phyloP scores from a whole-genome alignment of 805 yeast species.

The Kodamaea jinghongensis region DNA sequence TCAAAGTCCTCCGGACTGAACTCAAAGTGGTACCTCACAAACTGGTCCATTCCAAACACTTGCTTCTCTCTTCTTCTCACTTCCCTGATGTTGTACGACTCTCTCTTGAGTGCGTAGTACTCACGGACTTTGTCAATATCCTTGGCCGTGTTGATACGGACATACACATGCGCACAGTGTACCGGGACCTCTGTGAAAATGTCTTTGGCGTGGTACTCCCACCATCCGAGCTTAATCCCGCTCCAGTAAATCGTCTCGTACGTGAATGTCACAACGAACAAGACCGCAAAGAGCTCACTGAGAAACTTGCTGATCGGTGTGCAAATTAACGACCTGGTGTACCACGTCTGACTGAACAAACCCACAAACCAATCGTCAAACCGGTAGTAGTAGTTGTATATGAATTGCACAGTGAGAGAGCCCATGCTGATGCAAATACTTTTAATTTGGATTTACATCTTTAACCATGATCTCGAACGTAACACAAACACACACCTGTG shows the following conservation, averaged over 20 bases:
- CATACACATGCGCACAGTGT: constrained; percentile 73
- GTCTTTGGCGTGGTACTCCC: constrained; percentile 57
- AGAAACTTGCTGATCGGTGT: constrained; percentile 27
- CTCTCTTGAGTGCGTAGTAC: constrained; percentile 26
- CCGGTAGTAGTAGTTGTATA: neutral
- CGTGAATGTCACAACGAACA: constrained; percentile 22
- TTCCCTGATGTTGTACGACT: constrained; percentile 17
- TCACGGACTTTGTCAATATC: constrained; percentile 20
- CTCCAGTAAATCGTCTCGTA: constrained; percentile 43
- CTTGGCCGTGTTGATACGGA: constrained; percentile 43
- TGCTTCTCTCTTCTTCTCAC: constrained; percentile 16
- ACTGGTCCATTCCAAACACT: constrained; percentile 19
- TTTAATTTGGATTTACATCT: no score
- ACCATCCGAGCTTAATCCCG: constrained; percentile 40
- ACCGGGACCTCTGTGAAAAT: constrained; percentile 70
- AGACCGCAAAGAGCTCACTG: constrained; percentile 25
- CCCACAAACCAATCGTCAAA: constrained; percentile 9
- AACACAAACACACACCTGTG: no score
- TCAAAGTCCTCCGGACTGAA: constrained; percentile 81
- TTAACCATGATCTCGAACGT: no score
- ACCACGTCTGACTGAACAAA: constrained; percentile 13
- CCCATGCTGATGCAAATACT: no score
- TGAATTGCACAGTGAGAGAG: no score
- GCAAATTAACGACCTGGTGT: constrained; percentile 24
- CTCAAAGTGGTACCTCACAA: constrained; percentile 63